Base-by-base conservation (phyloP, 2,329 filamentous ascomycete genomes). In the Venturia carpophila region DNA sequence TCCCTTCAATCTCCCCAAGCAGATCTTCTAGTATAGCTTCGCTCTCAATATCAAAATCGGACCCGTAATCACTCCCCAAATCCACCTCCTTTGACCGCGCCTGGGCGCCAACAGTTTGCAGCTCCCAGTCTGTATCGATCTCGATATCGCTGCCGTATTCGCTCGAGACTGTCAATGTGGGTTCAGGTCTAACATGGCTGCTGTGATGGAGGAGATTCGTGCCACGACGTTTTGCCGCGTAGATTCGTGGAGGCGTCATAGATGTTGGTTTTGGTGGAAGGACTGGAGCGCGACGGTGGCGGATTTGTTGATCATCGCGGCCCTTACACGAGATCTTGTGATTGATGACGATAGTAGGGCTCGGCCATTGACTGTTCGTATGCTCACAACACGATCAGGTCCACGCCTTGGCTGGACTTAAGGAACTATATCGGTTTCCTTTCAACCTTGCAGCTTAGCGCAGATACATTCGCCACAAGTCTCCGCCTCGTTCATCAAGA, bases 211-310 rank as follows among this genome's bases (percentile, higher is more conserved):
- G 17, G 21, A 27, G n/a, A 52, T n/a, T 45, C 1, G 42, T 45
- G 21, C 52, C 21, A n/a, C 52, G 52, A 58, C 52, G 52, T 37
- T 58, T 58, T 37, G 52, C 52, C 52, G 52, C 37, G 52, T 37
- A 58, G 27, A 58, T 37, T 58, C 52, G 52, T 58, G 52, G 27
- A 58, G 52, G 52, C 52, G 52, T 58, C 52, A 58, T 58, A 37
- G 52, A 58, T 58, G 52, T 37, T 58, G 27, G 9, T 37, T 52
- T 27, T 37, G 30, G 15, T 34, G 30, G 30, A 58, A 19, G 52
- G 27, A 58, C 5, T 7, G 30, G 15, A n/a, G 21, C 47, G 47
- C 47, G 47, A 27, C 37, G 30, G 30, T 58, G 52, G 52, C 52
- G 52, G 52, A 37, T 17, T 58, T 58, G 7, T 34, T 34, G 19